A percentile compares a stretch with the other conserved stretches of the same genome.
These are phyloP conservation scores for Fusarium pilosicola DNA, from an alignment of 2,329 filamentous ascomycete species.

Conservation along the genomic window DNA sequence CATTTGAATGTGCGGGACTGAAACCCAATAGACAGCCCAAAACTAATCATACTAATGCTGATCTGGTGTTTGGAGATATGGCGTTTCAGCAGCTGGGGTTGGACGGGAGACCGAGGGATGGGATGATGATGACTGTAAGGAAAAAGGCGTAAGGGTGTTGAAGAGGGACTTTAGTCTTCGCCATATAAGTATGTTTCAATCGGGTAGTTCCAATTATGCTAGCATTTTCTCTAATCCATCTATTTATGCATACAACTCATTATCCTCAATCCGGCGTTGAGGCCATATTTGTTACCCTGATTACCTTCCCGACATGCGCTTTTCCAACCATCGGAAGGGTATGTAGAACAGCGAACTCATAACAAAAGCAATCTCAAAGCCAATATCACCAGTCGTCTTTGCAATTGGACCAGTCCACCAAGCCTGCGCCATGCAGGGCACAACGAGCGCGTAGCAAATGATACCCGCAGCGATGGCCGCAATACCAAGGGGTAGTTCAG, in stretches of 20 bases:
- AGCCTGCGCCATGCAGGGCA: slow-evolving; percentile 69
- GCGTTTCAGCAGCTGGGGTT: slow-evolving; percentile 36
- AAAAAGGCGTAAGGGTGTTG: neutral
- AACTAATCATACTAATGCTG: slow-evolving; percentile 38
- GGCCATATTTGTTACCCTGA: neutral
- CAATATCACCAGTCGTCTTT: slow-evolving; percentile 69
- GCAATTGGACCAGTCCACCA: slow-evolving; percentile 72
- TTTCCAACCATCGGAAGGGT: slow-evolving; percentile 59
- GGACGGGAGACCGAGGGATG: slow-evolving; percentile 33
- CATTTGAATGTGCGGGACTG: slow-evolving; percentile 39
- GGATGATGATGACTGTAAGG: slow-evolving; percentile 40
- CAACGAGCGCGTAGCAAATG: slow-evolving; percentile 60
- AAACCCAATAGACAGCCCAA: slow-evolving; percentile 16
- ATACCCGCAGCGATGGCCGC: slow-evolving; percentile 59
- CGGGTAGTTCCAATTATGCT: neutral
- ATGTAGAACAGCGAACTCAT: slow-evolving; percentile 59
- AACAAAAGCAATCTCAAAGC: slow-evolving; percentile 71
- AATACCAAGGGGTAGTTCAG: slow-evolving; percentile 56
- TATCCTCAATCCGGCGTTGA: slow-evolving; percentile 7
- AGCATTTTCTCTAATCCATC: slow-evolving; percentile 10
- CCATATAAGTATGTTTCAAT: neutral
- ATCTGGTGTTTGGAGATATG: slow-evolving; percentile 38
- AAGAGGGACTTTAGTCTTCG: neutral
- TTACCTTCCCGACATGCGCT: slow-evolving; percentile 45
- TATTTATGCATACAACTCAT: slow-evolving; percentile 7